Evolutionary conservation across 2,329 filamentous ascomycete genomes (phyloP), one percentile per base, ranked within the genome.

Genomic region (Endoconidiophora laricicola): DNA sequence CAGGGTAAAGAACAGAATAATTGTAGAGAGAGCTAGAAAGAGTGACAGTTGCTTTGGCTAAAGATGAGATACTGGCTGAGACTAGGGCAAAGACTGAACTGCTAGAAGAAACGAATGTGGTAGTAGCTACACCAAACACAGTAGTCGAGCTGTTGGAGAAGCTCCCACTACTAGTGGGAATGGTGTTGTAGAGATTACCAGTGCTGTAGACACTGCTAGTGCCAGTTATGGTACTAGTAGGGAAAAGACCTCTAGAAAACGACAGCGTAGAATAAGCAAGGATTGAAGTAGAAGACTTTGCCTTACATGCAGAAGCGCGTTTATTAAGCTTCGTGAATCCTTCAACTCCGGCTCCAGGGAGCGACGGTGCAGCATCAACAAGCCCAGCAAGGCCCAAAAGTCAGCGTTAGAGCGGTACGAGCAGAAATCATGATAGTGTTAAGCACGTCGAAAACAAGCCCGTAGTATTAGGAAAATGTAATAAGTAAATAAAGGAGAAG

Each of bases 221-320:
- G 26, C 26, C 12, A 33, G 26, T 33, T 6, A 33, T 33, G 26
- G 26, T 33, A 33, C 12, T 33, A 3, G 7, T 33, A 5, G 26
- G 26, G 26, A 33, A 33, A 10, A 33, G 7, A 33, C 26, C 26
- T 9, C 26, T 10, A 33, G 26, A 33, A 36, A 23, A 29, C 16
- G 43, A 33, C 9, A 16, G n/a, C 16, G n/a, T 29, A 26, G 23
- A n/a, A 7, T 26, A 33, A 33, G 26, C 26, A 33, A 33, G 26
- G 3, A 33, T 1, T 33, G 26, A 46, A 22, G 44, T 23, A 24
- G 33, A 46, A 46, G 44, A 39, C 33, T 38, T 46, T 16, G 26
- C 44, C 44, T 46, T 46, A 46, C 44, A 20, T 46, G 42, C 16
- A 20, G 33, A 38, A 46, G 29, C 29, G 26, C 26, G 26, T 10